Evolutionary conservation across 768 basidiomycete genomes (phyloP).

Genomic region (Fomitopsis pulvina): DNA sequence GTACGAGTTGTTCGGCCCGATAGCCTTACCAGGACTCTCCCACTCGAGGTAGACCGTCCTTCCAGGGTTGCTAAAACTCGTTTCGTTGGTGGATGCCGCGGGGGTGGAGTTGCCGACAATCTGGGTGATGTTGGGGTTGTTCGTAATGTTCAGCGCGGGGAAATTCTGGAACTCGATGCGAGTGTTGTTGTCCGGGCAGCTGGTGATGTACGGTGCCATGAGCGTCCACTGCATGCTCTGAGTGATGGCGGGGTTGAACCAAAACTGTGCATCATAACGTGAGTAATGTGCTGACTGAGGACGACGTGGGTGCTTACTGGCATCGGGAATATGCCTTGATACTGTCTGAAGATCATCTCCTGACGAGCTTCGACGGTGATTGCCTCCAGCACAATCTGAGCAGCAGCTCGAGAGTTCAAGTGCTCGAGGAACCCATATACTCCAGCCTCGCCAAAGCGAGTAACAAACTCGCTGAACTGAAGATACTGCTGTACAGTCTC

Average conservation of each 20-base stretch:
- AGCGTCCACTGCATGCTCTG: conserved; percentile 61
- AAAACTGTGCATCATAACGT: conserved; percentile 19
- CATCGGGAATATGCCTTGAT: conserved; percentile 56
- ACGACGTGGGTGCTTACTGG: conserved; percentile 26
- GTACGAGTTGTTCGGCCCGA: conserved; percentile 45
- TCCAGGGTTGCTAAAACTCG: conserved; percentile 41
- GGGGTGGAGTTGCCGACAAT: conserved; percentile 32
- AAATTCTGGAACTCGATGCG: conserved; percentile 47
- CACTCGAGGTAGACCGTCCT: conserved; percentile 41
- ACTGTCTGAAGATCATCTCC: conserved; percentile 60
- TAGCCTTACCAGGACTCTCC: conserved; percentile 48
- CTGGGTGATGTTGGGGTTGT: conserved; percentile 25
- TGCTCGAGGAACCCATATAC: conserved; percentile 62
- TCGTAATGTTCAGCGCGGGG: conserved; percentile 45
- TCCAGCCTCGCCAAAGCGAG: conserved; percentile 50
- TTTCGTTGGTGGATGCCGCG: conserved; percentile 49
- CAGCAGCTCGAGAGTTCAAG: conserved; percentile 49
- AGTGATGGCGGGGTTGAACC: conserved; percentile 50
- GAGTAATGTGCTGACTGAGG: neutral
- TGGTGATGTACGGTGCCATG: conserved; percentile 43
- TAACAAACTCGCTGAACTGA: conserved; percentile 53
- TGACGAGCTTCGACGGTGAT: conserved; percentile 60
- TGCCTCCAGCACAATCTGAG: conserved; percentile 45
- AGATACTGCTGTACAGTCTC: conserved; percentile 50
- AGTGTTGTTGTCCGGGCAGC: conserved; percentile 48